A percentile compares a stretch with the other conserved stretches of the same genome.
These are phyloP conservation scores for Pseudocercospora fuligena DNA, from an alignment of 2,329 filamentous ascomycete species.

Conservation along the genomic window DNA sequence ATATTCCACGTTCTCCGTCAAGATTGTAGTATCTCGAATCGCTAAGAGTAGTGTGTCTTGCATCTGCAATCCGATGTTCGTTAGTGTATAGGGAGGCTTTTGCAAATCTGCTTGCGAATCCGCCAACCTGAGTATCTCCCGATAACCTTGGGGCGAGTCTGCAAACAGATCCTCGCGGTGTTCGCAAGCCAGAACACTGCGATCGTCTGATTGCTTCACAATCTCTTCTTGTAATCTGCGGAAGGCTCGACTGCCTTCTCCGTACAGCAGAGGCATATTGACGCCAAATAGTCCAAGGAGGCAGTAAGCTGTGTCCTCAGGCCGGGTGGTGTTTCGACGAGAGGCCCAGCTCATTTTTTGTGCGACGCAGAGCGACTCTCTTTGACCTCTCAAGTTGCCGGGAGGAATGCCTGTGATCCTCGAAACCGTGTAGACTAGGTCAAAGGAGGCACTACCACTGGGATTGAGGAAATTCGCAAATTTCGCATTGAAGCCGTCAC, in stretches of 20 bases:
- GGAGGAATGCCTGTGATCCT: not conserved
- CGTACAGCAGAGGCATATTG: no score
- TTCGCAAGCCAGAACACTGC: not conserved
- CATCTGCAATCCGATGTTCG: not conserved
- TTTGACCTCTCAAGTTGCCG: not conserved
- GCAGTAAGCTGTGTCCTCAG: no score
- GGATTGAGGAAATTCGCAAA: not conserved
- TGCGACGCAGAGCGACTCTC: not conserved
- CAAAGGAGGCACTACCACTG: not conserved
- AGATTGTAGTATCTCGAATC: not conserved
- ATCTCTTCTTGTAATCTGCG: no score
- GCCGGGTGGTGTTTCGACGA: not conserved
- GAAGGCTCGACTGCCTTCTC: no score
- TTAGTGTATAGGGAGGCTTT: not conserved
- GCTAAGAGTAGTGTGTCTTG: not conserved
- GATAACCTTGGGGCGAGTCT: no score
- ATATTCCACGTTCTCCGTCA: not conserved
- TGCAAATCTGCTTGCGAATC: not conserved
- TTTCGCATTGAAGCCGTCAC: not conserved
- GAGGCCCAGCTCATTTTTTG: not conserved
- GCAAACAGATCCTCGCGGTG: not conserved
- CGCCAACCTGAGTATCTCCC: no score
- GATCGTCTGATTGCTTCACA: not conserved
- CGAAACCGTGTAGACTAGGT: not conserved
- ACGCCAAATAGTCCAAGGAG: no score